Conservation (phyloP, 208 protist species). For the Trypanosoma platydactyli region DNA sequence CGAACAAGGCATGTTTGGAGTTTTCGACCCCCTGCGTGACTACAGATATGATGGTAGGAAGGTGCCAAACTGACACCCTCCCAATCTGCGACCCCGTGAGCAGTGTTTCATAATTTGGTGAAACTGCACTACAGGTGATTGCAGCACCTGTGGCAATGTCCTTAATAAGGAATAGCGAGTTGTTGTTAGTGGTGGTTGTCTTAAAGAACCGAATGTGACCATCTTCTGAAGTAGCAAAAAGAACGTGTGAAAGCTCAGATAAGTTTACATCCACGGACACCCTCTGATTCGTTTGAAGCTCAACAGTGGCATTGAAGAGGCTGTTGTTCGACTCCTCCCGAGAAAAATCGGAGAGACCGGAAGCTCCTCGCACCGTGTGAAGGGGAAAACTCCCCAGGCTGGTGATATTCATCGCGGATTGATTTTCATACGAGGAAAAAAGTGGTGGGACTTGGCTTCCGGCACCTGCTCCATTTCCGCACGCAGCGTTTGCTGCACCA, state of each 20-base stretch:
- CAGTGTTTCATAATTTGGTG: constrained; percentile 64
- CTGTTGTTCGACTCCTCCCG: constrained; percentile 16
- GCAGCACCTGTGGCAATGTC: constrained; percentile 73
- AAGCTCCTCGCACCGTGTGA: background rate
- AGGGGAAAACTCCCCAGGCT: constrained; percentile 72
- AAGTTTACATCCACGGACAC: background rate
- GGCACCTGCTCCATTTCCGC: constrained; percentile 5
- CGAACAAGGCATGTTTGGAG: constrained; percentile 26
- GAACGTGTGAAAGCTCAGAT: constrained; percentile 16
- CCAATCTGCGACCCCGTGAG: constrained; percentile 86
- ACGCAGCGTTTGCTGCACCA: constrained; percentile 6
- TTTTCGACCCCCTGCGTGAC: constrained; percentile 22
- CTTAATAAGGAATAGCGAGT: constrained; percentile 56
- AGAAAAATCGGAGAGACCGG: constrained; percentile 1
- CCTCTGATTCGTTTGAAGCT: constrained; percentile 15
- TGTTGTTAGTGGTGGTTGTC: constrained; percentile 33
- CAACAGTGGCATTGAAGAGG: constrained; percentile 20
- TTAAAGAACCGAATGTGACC: constrained; percentile 87
- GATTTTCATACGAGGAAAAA: constrained; percentile 69
- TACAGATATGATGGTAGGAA: constrained; percentile 65
- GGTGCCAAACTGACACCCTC: constrained; percentile 78
- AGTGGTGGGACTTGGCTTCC: constrained; percentile 46
- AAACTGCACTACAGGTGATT: constrained; percentile 80
- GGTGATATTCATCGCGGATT: constrained; percentile 80
- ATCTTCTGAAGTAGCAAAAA: constrained; percentile 83